A percentile compares a stretch with the other conserved stretches of the same genome.
phyloP scores from a whole-genome alignment of 2,329 filamentous ascomycete species.

The Fusarium tricinctum region DNA sequence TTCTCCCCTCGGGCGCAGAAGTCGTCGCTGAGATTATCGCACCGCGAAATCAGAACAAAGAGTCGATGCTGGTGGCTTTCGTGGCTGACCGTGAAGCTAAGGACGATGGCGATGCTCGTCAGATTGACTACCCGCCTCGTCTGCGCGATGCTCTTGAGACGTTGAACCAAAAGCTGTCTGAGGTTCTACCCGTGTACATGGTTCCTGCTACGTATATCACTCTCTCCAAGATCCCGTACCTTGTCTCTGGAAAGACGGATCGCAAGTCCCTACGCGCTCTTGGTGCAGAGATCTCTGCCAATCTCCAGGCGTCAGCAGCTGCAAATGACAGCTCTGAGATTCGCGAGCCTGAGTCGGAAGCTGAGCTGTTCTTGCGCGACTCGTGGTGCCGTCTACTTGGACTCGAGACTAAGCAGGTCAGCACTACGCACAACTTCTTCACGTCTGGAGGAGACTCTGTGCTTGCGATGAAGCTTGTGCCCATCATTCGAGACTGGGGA shows the following conservation, averaged over 20 bases:
- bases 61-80: slow-evolving; percentile 48
- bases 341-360: slow-evolving; percentile 35
- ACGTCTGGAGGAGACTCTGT: slow-evolving; percentile 65
- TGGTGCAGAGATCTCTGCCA: slow-evolving; percentile 38
- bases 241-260: slow-evolving; percentile 48
- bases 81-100: slow-evolving; percentile 43
- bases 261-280: slow-evolving; percentile 43
- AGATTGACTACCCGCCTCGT: slow-evolving; percentile 42
- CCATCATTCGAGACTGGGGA: slow-evolving; percentile 56
- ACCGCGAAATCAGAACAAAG: slow-evolving; percentile 54
- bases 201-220: slow-evolving; percentile 44
- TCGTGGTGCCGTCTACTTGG: slow-evolving; percentile 57
- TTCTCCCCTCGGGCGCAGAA: slow-evolving; percentile 57
- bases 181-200: slow-evolving; percentile 46
- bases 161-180: slow-evolving; percentile 41
- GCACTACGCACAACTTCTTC: slow-evolving; percentile 61
- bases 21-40: slow-evolving; percentile 65
- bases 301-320: slow-evolving; percentile 33
- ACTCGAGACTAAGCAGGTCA: slow-evolving; percentile 51
- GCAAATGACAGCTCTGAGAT: slow-evolving; percentile 15
- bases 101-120: slow-evolving; percentile 31
- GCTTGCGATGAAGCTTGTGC: slow-evolving; percentile 64
- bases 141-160: slow-evolving; percentile 35
- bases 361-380: slow-evolving; percentile 50
- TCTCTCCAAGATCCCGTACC: slow-evolving; percentile 44